These are phyloP conservation scores for Takakia lepidozioides DNA, from an alignment of 225 moss, liverwort and hornwort genomes.

Conservation along the genomic window DNA sequence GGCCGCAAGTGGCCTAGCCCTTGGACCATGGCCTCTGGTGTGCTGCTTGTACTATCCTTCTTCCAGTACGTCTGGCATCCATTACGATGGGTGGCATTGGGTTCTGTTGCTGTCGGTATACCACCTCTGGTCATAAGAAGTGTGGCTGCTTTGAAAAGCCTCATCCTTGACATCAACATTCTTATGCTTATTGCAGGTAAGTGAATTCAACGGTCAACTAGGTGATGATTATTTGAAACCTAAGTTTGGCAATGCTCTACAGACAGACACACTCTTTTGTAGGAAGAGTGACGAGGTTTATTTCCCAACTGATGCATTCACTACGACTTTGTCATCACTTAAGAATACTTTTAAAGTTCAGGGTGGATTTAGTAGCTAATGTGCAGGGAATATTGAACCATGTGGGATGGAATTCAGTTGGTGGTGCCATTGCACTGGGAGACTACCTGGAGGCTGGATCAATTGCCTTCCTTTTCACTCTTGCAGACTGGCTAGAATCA, in stretches of 20 bases:
- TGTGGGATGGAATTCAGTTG: conserved; percentile 42
- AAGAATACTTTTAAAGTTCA: too few species aligned
- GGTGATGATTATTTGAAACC: too few species aligned
- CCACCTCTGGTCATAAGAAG: conserved; percentile 68
- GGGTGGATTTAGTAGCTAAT: too few species aligned
- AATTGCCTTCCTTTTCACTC: conserved; percentile 76
- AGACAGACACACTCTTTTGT: too few species aligned
- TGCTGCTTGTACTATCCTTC: conserved; percentile 66
- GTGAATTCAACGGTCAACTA: too few species aligned
- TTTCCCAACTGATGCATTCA: too few species aligned
- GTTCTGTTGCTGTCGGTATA: conserved; percentile 69
- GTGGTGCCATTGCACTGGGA: conserved; percentile 75
- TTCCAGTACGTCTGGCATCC: conserved; percentile 65
- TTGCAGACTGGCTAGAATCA: conserved; percentile 92
- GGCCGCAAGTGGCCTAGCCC: conserved; percentile 84
- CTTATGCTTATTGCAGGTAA: conserved; percentile 89
- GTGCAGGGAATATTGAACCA: background rate
- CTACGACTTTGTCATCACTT: too few species aligned
- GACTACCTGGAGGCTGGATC: conserved; percentile 95
- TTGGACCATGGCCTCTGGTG: conserved; percentile 74
- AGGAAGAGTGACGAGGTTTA: too few species aligned
- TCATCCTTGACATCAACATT: conserved; percentile 78
- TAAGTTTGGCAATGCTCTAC: too few species aligned
- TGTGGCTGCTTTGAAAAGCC: conserved; percentile 53
- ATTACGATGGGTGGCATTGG: conserved; percentile 80